These are phyloP conservation scores for Cordia subcordata DNA, from an alignment of 257 asterid genomes.

Conservation along the genomic window DNA sequence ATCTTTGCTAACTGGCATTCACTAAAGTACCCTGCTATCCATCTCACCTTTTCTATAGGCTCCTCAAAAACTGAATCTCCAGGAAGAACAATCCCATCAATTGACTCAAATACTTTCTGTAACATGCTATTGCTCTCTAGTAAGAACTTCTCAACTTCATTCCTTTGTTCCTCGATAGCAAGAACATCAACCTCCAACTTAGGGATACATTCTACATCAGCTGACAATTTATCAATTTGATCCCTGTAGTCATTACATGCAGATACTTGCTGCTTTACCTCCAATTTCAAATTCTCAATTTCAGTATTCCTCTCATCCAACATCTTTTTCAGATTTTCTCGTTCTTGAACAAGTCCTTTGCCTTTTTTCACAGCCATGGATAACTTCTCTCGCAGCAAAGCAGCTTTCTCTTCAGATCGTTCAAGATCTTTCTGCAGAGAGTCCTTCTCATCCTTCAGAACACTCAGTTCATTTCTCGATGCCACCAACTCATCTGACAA, in stretches of 20 bases:
- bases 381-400: slow-evolving; percentile 71
- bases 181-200: slow-evolving; percentile 51
- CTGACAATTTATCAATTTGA: slow-evolving; percentile 45
- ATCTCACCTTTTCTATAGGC: slow-evolving; percentile 68
- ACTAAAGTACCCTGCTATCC: slow-evolving; percentile 48
- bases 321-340: slow-evolving; percentile 70
- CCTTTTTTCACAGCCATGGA: slow-evolving; percentile 96
- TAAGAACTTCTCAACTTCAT: slow-evolving; percentile 65
- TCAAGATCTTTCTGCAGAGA: slow-evolving; percentile 52
- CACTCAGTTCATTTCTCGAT: slow-evolving; percentile 52
- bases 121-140: slow-evolving; percentile 64
- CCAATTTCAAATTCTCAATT: slow-evolving; percentile 51
- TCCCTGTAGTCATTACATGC: background rate
- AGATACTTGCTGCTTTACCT: slow-evolving; percentile 36
- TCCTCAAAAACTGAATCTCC: slow-evolving; percentile 45
- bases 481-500: slow-evolving; percentile 25
- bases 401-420: slow-evolving; percentile 75
- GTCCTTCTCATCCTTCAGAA: slow-evolving; percentile 61
- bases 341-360: slow-evolving; percentile 88
- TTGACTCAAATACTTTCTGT: slow-evolving; percentile 56
- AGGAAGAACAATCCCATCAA: slow-evolving; percentile 59
- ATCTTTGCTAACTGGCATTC: background rate
- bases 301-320: slow-evolving; percentile 61
- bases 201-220: slow-evolving; percentile 53
- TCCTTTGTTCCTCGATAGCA: slow-evolving; percentile 42